These are phyloP conservation scores for Amyloporia xantha DNA, from an alignment of 768 basidiomycete species.

Conservation along the genomic window DNA sequence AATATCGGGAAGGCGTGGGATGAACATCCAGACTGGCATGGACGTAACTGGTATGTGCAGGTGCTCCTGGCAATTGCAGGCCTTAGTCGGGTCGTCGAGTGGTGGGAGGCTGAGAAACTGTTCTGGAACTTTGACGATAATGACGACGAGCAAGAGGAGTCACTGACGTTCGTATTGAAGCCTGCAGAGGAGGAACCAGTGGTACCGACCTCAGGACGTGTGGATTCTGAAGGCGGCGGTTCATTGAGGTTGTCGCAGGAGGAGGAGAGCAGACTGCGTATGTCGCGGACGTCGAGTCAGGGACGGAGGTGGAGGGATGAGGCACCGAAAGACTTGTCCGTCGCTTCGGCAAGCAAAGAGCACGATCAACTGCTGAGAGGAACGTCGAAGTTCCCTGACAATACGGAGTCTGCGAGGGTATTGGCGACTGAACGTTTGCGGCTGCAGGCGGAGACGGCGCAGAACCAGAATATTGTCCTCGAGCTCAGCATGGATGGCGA, in stretches of 20 bases:
- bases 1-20: constrained; percentile 94
- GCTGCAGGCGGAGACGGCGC: constrained; percentile 88
- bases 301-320: constrained; percentile 55
- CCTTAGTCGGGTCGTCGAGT: constrained; percentile 93
- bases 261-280: constrained; percentile 44
- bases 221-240: constrained; percentile 31
- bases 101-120: constrained; percentile 99
- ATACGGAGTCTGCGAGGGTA: constrained; percentile 72
- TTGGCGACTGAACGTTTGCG: constrained; percentile 84
- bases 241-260: constrained; percentile 43
- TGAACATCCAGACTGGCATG: constrained; percentile 96
- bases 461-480: constrained; percentile 93
- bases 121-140: constrained; percentile 99
- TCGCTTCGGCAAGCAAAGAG: constrained; percentile 17
- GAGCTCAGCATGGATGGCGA: constrained; percentile 93
- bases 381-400: constrained; percentile 45
- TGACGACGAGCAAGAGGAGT: constrained; percentile 85
- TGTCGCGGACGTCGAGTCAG: constrained; percentile 44
- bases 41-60: constrained; percentile 97
- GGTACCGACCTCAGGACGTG: constrained; percentile 33
- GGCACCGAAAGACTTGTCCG: constrained; percentile 40
- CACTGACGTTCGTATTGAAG: constrained; percentile 89
- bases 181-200: constrained; percentile 58
- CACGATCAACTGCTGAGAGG: constrained; percentile 11
- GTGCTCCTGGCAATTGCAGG: constrained; percentile 93